phyloP scores from a whole-genome alignment of 371 early-diverging fungal genomes.

The Mortierella sp. region DNA sequence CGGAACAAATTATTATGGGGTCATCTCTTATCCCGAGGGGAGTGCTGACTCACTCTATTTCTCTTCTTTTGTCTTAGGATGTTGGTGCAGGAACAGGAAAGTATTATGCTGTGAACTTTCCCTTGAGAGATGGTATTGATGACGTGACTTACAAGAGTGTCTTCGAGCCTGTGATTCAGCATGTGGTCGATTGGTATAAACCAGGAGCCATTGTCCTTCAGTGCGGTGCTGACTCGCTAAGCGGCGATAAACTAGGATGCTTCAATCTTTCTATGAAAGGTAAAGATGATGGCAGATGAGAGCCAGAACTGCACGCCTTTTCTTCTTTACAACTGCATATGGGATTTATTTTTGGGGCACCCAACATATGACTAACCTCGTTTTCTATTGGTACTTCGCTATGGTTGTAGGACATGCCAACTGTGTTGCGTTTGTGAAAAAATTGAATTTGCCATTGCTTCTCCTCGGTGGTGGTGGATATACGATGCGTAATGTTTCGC shows the following conservation, averaged over 20 bases:
- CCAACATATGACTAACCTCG: background rate
- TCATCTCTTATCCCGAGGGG: background rate
- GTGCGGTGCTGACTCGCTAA: conserved; percentile 99
- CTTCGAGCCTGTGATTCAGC: conserved; percentile 91
- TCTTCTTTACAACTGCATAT: background rate
- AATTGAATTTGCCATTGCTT: conserved; percentile 92
- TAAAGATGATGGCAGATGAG: conserved; percentile 21
- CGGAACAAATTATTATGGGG: background rate
- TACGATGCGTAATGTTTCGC: conserved; percentile 97
- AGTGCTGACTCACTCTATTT: background rate
- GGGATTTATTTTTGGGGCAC: background rate
- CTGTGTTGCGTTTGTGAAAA: conserved; percentile 95
- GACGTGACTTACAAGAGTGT: conserved; percentile 93
- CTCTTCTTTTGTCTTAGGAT: conserved; percentile 62
- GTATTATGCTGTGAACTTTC: conserved; percentile 97
- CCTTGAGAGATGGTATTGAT: conserved; percentile 97
- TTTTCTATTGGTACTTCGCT: background rate
- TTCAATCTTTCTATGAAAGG: conserved; percentile 97
- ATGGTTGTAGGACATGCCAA: conserved; percentile 74
- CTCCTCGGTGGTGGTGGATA: conserved; percentile 99
- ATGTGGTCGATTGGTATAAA: conserved; percentile 93
- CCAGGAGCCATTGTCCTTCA: conserved; percentile 99
- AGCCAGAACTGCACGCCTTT: background rate
- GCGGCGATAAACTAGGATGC: conserved; percentile 98
- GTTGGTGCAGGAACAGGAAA: conserved; percentile 90